These are phyloP conservation scores for Tolypocladium amazonense DNA, from an alignment of 2,329 filamentous ascomycete genomes.

Conservation along the genomic window DNA sequence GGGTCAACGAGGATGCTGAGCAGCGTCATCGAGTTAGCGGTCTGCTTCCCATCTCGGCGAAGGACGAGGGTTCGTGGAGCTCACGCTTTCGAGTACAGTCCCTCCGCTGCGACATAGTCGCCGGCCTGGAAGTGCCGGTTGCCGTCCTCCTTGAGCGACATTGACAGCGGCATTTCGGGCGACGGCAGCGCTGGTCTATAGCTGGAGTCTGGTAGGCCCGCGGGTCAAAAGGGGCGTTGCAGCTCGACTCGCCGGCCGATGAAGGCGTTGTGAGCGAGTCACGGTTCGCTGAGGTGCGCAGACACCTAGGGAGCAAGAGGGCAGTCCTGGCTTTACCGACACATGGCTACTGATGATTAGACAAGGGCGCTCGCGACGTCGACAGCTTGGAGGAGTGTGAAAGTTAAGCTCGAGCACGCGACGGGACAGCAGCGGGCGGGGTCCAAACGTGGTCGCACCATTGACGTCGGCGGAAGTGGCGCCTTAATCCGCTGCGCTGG, in stretches of 20 bases:
- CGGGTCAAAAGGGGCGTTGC: neutral
- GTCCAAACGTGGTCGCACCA: neutral
- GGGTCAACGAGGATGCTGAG: conserved; percentile 68
- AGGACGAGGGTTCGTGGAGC: conserved; percentile 14
- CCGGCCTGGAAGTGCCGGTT: conserved; percentile 55
- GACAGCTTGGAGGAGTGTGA: neutral
- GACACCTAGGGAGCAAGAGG: neutral
- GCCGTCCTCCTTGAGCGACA: conserved; percentile 44
- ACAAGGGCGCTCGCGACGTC: neutral
- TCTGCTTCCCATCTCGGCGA: neutral
- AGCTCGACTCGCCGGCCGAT: neutral
- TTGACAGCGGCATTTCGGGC: conserved; percentile 21
- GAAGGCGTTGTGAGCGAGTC: neutral
- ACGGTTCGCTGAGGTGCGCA: neutral
- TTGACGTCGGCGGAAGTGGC: neutral
- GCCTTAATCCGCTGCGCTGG: neutral
- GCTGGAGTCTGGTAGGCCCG: neutral
- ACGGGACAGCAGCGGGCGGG: neutral
- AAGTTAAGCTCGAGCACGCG: neutral
- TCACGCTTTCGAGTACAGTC: conserved; percentile 62
- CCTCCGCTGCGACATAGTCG: conserved; percentile 56
- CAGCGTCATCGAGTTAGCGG: neutral
- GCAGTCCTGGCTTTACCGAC: neutral
- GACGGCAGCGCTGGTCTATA: neutral
- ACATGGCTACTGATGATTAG: neutral